A percentile compares a stretch with the other conserved stretches of the same genome.
Conservation (phyloP, 352 stramenopile species). For the Phytopythium vexans region DNA sequence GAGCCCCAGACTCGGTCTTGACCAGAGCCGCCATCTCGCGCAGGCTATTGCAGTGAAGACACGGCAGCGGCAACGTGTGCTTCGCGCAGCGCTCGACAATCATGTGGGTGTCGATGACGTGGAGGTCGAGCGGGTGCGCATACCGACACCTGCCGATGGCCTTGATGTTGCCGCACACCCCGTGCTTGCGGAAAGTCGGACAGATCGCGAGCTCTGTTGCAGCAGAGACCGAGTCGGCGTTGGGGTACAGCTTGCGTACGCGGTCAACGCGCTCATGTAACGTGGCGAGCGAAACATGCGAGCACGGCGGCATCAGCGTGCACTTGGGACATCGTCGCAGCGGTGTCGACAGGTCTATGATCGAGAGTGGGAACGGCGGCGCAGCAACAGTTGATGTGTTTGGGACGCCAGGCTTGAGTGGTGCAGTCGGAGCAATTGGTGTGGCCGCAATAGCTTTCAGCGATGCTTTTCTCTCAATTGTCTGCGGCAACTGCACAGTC, state of each 20-base stretch:
- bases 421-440: neutral
- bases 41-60: slow-evolving; percentile 51
- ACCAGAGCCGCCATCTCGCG: slow-evolving; percentile 19
- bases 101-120: slow-evolving; percentile 45
- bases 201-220: slow-evolving; percentile 22
- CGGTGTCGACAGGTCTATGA: slow-evolving; percentile 53
- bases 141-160: slow-evolving; percentile 60
- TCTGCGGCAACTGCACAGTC: neutral
- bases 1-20: slow-evolving; percentile 10
- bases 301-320: slow-evolving; percentile 61
- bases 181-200: slow-evolving; percentile 38
- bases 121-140: slow-evolving; percentile 44
- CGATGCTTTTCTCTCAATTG: neutral
- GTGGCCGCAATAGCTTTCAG: neutral
- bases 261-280: slow-evolving; percentile 43
- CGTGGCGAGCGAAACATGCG: slow-evolving; percentile 44
- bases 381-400: neutral
- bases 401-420: neutral
- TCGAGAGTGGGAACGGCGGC: slow-evolving; percentile 50
- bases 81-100: slow-evolving; percentile 35
- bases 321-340: slow-evolving; percentile 61
- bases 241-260: slow-evolving; percentile 44
- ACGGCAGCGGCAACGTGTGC: slow-evolving; percentile 59
- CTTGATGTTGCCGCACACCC: slow-evolving; percentile 61
- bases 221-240: neutral